Base-by-base conservation (phyloP, 2,329 filamentous ascomycete species). In the Diaporthe helianthi region DNA sequence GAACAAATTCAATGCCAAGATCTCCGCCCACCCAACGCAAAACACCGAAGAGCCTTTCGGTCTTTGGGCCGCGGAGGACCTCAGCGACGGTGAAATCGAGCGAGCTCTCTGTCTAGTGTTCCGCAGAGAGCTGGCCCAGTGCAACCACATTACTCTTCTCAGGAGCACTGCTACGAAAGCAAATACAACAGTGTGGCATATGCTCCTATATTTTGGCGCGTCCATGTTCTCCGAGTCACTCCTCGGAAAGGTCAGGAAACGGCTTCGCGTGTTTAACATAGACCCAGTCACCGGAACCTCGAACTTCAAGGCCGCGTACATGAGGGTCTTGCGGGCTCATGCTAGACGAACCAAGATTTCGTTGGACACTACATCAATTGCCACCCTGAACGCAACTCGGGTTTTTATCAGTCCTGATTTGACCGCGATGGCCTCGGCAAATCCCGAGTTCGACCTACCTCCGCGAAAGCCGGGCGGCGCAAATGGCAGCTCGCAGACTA, bases 401-500 rank as follows among this genome's bases (percentile, higher is more conserved):
- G 15, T 67, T 2, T 58, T 67, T 31, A 38, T 17, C 9, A 36
- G 38, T 12, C 31, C 54, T 63, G 68, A 67, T 13, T 15, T 67
- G 10, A 31, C 38, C 22, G 54, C 38, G 8, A 44, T 70, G 63
- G 68, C 64, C 41, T 52, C 68, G 17, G 64, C 68, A 6, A 70
- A 70, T 33, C 68, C 68, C 1, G 68, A 70, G 13, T 70, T 70
- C 22, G 46, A 70, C 31, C 52, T 41, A 26, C 36, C 65, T 58
- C 22, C 26, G 53, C 65, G 41, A 22, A 67, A 38, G 26, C 2
- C 44, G 19, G 53, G 41, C 17, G 31, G 13, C 26, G 15, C 41
- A n/a, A 51, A 3, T 12, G 44, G 41, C 31, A 51, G 36, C 33
- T 58, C 41, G 19, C 29, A 26, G 26, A 24, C 29, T 7, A 31